Base-by-base conservation (phyloP, 1,139 yeast genomes). In the Yamadazyma oceani region DNA sequence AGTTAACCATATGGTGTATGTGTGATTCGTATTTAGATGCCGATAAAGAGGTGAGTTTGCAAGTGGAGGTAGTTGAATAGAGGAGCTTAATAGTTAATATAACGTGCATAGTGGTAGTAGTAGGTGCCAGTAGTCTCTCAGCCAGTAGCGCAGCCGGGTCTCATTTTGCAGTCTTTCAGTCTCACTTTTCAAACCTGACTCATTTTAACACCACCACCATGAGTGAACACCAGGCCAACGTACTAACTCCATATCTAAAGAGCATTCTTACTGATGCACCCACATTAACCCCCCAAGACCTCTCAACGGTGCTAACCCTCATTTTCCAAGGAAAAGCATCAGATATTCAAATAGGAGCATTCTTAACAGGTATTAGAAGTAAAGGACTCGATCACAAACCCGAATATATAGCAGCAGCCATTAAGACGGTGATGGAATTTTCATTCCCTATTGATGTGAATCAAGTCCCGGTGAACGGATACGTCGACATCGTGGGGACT, bases 21-120 rank as follows among this genome's bases (percentile, higher is more conserved):
- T 85, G 97, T 61, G 97, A 90, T 54, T 83, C 95, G 0, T 92
- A 90, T 54, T 52, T 87, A 22, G 97, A 89, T 55, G 95, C 89
- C 2, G 98, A 92, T 56, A 87, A 86, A 56, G 96, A 90, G 61
- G 72, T 80, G 17, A 58, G 60, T 22, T 66, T 49, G n/a, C 39
- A 34, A 9, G 42, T 45, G 7, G 40, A 41, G 6, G 51, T 44
- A 8, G 22, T 12, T 19, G 8, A 8, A 19, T 19, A 19, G 5
- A 19, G 21, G 5, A 19, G 21, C 21, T 6, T 19, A 19, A 19
- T 19, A 19, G 5, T 5, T 19, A 13, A 7, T 8, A 8, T 13
- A n/a, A 8, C 12, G 19, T 14, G 19, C 14, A 28, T 11, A 16
- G 10, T 7, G 10, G 14, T 28, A 28, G 13, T 24, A 24, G 13